A percentile compares a stretch with the other conserved stretches of the same genome.
These are phyloP conservation scores for Diaporthe sp. DNA, from an alignment of 2,329 filamentous ascomycete genomes.

Conservation along the genomic window DNA sequence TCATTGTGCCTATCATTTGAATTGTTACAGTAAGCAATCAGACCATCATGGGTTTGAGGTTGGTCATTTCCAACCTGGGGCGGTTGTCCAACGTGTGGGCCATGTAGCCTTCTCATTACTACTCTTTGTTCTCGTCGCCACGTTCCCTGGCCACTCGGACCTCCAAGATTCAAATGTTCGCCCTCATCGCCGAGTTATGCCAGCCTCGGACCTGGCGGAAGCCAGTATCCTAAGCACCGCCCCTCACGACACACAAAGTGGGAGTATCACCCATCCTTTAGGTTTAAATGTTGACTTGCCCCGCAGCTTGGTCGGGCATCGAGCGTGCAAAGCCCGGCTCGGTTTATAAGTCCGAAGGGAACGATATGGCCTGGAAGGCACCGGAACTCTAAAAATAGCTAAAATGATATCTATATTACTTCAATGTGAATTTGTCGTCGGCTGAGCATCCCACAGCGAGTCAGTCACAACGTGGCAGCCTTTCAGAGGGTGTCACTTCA, in stretches of 20 bases:
- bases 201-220: not conserved
- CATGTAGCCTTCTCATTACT: too few species aligned
- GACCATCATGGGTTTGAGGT: too few species aligned
- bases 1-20: too few species aligned
- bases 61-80: too few species aligned
- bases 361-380: accelerated
- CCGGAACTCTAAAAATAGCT: not conserved
- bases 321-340: too few species aligned
- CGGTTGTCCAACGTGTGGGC: too few species aligned
- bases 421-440: too few species aligned
- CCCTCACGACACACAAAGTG: not conserved
- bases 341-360: not conserved
- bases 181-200: not conserved
- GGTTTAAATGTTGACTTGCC: not conserved
- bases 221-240: not conserved
- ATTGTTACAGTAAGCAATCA: too few species aligned
- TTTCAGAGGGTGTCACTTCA: not conserved
- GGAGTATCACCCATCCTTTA: not conserved
- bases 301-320: not conserved
- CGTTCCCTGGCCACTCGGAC: not conserved
- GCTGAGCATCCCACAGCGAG: not conserved
- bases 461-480: not conserved
- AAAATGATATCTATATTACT: accelerated
- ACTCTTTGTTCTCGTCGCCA: not conserved
- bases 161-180: too few species aligned